Base-by-base conservation (phyloP, 345 rosid species). In the Litchi chinensis region DNA sequence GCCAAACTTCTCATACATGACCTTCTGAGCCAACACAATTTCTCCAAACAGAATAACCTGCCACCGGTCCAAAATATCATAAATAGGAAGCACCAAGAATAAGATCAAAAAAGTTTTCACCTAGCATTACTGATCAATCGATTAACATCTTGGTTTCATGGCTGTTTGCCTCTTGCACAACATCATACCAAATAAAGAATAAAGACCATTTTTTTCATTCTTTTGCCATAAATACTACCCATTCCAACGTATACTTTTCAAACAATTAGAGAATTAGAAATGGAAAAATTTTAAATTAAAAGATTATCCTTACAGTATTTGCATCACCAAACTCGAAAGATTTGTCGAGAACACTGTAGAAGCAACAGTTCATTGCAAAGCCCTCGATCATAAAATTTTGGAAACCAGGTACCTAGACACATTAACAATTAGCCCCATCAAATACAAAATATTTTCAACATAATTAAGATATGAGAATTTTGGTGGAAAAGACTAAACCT, bases 1-100 rank as follows among this genome's bases (percentile, higher is more conserved):
- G 66, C 99, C 99, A 84, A 91, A 93, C 79, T 86, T 90, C 87
- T 93, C 99, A 70, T 91, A 94, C 97, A 96, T 94, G 82, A 94
- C 88, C 85, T 91, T 96, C 91, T 96, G 98, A 81, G 90, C 97
- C 81, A 78, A 80, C 75, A 91, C 92, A 83, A 93, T 93, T 86
- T 96, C 99, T 78, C 93, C 94, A 64, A 93, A 92, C 90, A 96
- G 83, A 77, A 81, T 68, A 69, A 89, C 90, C 99, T 96, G 95
- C 79, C 75, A 77, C 24, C 80, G 70, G 79, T 72, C 72, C 62
- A 73, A 11, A 71, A 71, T 40, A 64, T 62, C 8, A 62, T 64
- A 8, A 68, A 21, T 19, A 67, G 41, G 60, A 76, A 13, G 16
- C 2, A 44, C 28, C n/a, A 62, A 39, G 16, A 68, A 43, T 8